Conservation (phyloP, 169 alveolate species). For the Plasmodium yoelii region DNA sequence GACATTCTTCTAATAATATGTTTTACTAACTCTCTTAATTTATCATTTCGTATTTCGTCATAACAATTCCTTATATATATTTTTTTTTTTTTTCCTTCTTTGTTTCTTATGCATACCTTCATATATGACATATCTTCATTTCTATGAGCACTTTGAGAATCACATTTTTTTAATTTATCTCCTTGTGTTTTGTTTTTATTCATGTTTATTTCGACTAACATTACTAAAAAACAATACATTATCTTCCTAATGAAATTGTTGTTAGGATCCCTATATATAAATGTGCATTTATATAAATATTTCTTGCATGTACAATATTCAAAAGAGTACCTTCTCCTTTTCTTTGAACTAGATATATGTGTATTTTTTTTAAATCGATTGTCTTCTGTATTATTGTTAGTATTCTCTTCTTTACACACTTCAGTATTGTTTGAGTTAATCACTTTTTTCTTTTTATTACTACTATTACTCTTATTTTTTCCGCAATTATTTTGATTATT, state of each 20-base stretch:
- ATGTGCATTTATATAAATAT: slow-evolving; percentile 41
- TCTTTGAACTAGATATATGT: background rate
- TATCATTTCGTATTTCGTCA: slow-evolving; percentile 23
- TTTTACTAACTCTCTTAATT: slow-evolving; percentile 51
- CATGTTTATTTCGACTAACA: slow-evolving; percentile 58
- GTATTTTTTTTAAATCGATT: background rate
- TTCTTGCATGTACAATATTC: slow-evolving; percentile 52
- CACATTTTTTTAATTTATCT: background rate
- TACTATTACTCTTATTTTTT: background rate
- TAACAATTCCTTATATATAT: slow-evolving; percentile 2
- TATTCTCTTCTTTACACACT: background rate
- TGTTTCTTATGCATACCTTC: background rate
- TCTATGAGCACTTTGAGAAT: background rate
- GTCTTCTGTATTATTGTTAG: background rate
- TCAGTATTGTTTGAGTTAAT: background rate
- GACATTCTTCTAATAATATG: slow-evolving; percentile 59
- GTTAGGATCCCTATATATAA: slow-evolving; percentile 13
- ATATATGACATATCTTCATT: background rate
- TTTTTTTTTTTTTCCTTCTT: slow-evolving; percentile 5
- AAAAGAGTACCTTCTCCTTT: slow-evolving; percentile 12
- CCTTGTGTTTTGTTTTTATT: background rate
- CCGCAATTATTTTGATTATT: background rate
- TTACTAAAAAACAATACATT: slow-evolving; percentile 64
- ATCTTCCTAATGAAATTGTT: slow-evolving; percentile 24
- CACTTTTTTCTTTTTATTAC: background rate